Conservation (phyloP, 179 eudicot genomes). For the Silene coronaria region DNA sequence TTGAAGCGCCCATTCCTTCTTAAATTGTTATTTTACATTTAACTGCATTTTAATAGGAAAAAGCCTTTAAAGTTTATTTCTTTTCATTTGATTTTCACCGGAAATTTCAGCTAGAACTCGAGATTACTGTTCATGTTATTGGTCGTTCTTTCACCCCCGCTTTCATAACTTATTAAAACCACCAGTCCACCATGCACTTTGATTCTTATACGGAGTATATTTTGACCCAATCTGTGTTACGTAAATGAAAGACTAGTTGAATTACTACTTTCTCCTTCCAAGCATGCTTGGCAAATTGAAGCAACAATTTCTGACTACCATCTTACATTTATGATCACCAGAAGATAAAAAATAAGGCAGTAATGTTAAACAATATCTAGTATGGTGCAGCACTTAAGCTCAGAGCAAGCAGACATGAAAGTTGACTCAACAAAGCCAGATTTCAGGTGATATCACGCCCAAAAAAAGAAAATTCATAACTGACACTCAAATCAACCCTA, state of each 20-base stretch:
- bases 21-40: too few species aligned
- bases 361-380: neutral
- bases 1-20: too few species aligned
- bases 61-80: neutral
- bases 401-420: neutral
- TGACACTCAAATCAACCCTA: neutral
- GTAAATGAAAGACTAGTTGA: neutral
- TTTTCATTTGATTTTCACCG: neutral
- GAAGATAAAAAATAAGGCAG: neutral
- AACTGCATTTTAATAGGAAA: neutral
- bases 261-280: neutral
- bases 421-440: neutral
- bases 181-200: too few species aligned
- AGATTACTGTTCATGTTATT: neutral
- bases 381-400: neutral
- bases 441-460: neutral
- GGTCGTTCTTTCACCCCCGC: too few species aligned
- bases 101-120: neutral
- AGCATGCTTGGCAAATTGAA: neutral
- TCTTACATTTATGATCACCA: neutral
- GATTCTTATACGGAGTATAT: too few species aligned
- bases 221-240: neutral
- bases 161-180: too few species aligned
- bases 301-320: neutral
- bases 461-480: neutral